Evolutionary conservation across 148 eudicot species (phyloP).

Genomic region (Persicaria maculosa): DNA sequence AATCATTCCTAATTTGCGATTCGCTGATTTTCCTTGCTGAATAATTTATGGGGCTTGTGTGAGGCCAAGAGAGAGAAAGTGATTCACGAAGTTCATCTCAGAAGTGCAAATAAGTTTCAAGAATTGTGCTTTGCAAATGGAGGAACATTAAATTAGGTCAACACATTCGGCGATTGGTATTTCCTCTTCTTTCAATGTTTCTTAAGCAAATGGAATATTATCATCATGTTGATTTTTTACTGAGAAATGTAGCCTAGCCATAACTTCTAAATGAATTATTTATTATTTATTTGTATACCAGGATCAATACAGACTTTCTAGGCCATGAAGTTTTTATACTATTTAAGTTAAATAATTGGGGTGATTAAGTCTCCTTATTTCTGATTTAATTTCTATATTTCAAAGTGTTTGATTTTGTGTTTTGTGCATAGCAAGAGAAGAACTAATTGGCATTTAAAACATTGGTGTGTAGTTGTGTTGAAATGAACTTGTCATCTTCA

Average conservation of each 20-base stretch:
- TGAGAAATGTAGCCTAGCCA: not conserved
- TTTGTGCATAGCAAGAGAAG: not conserved
- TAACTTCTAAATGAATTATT: not conserved
- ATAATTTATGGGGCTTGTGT: conserved; percentile 69
- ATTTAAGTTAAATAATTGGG: not conserved
- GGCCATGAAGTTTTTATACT: not conserved
- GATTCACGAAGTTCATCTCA: conserved; percentile 70
- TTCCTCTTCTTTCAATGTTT: conserved; percentile 8
- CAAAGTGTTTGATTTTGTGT: not conserved
- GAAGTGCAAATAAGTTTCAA: conserved; percentile 77
- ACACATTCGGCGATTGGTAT: conserved; percentile 89
- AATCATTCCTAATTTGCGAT: too few relatives aligned
- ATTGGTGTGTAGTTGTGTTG: not conserved
- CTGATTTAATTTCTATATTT: not conserved
- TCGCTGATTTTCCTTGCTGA: too few relatives aligned
- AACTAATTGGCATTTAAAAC: not conserved
- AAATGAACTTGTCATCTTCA: not conserved
- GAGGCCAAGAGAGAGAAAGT: conserved; percentile 63
- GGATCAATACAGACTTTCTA: too few relatives aligned
- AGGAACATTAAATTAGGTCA: conserved; percentile 97
- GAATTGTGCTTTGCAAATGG: conserved; percentile 94
- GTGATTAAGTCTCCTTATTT: not conserved
- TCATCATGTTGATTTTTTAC: not conserved
- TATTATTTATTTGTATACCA: conserved; percentile 21
- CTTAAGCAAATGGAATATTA: conserved; percentile 8